Conservation (phyloP, 257 asterid species). For the Scutellaria baicalensis region DNA sequence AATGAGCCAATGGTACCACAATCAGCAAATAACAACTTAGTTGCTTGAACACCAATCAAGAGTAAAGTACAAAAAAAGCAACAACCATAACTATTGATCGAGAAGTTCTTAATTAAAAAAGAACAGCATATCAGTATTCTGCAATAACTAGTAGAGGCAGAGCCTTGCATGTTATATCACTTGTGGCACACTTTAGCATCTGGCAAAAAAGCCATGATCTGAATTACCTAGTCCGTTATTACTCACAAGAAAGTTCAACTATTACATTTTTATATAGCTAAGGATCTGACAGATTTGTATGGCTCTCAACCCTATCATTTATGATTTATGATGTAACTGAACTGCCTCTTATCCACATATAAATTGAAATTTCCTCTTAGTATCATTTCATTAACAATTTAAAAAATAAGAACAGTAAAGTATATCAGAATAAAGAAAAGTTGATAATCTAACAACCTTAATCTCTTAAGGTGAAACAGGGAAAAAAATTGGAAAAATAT, state of each 20-base stretch:
- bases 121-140: neutral
- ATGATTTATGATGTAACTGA: neutral
- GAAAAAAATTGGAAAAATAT: neutral
- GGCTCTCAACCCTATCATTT: neutral
- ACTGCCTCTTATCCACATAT: neutral
- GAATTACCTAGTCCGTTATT: neutral
- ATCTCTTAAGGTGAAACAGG: neutral
- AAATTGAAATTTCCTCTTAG: neutral
- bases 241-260: neutral
- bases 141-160: neutral
- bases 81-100: neutral
- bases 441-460: neutral
- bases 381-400: neutral
- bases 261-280: neutral
- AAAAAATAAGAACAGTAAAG: neutral
- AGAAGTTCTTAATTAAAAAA: neutral
- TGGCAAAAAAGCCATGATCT: neutral
- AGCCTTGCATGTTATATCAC: neutral
- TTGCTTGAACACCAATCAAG: slow-evolving; percentile 2
- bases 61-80: neutral
- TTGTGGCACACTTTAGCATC: neutral
- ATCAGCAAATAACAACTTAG: neutral
- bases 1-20: slow-evolving; percentile 3
- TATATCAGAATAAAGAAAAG: neutral
- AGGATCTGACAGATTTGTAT: neutral